Evolutionary conservation across 345 rosid genomes (phyloP).

Genomic region (Aegle marmelos): DNA sequence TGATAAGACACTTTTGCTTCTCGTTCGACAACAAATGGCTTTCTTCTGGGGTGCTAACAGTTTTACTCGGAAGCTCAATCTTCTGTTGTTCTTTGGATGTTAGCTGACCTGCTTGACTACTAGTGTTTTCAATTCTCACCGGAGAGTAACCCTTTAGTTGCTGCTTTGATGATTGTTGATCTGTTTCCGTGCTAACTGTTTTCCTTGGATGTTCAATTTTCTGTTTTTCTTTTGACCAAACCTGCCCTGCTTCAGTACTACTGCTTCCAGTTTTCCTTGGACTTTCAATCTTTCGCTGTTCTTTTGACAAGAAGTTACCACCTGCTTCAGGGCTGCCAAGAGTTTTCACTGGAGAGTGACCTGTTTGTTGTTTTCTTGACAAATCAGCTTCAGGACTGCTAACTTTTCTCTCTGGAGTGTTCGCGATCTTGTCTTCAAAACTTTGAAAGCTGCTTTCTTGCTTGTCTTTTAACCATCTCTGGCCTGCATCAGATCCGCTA

Average conservation of each 20-base stretch:
- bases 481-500: background rate
- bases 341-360: no score
- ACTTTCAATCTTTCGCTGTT: background rate
- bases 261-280: background rate
- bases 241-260: no score
- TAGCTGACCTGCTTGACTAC: background rate
- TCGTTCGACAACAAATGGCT: background rate
- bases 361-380: background rate
- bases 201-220: no score
- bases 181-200: no score
- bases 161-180: no score
- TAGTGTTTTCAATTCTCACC: no score
- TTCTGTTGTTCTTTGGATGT: background rate
- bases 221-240: no score
- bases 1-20: background rate
- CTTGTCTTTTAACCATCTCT: background rate
- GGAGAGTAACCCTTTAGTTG: no score
- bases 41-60: background rate
- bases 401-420: no score
- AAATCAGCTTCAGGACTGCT: background rate
- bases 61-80: background rate
- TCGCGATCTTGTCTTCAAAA: background rate
- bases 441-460: background rate
- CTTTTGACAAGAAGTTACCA: background rate
- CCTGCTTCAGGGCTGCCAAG: background rate